Evolutionary conservation across 768 basidiomycete genomes (phyloP).

Genomic region (Sporobolomyces phaffii): DNA sequence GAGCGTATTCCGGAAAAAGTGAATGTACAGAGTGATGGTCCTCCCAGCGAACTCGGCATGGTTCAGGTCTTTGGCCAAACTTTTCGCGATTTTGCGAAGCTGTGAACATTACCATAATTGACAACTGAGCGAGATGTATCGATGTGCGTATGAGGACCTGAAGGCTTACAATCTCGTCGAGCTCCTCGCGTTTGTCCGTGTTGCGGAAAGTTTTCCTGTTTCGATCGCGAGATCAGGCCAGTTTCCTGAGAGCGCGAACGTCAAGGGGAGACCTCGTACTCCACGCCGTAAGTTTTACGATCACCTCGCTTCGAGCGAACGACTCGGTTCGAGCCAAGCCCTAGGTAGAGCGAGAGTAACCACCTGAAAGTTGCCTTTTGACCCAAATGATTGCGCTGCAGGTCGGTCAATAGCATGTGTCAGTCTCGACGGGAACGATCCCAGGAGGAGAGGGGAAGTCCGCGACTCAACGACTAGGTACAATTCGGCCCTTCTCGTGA

Average conservation of each 20-base stretch:
- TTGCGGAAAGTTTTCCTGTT: constrained; percentile 17
- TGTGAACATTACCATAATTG: constrained; percentile 50
- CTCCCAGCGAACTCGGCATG: constrained; percentile 75
- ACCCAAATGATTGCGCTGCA: constrained; percentile 67
- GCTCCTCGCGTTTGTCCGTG: neutral
- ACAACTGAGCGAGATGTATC: too few species aligned
- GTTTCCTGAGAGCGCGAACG: too few species aligned
- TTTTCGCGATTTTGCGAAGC: constrained; percentile 71
- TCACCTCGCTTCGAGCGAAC: constrained; percentile 70
- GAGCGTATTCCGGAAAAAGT: neutral
- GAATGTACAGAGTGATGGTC: constrained; percentile 63
- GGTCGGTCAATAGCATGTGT: too few species aligned
- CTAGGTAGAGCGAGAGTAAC: constrained; percentile 73
- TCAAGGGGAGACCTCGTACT: constrained; percentile 45
- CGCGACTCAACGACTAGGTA: constrained; percentile 57
- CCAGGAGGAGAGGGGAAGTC: neutral
- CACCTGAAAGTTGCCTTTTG: constrained; percentile 51
- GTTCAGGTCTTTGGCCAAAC: constrained; percentile 74
- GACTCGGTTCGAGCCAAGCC: constrained; percentile 77
- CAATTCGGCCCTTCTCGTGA: constrained; percentile 63
- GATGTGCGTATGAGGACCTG: neutral
- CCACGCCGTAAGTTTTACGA: constrained; percentile 84
- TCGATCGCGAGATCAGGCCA: too few species aligned
- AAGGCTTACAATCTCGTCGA: constrained; percentile 15
- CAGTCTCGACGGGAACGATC: neutral